Evolutionary conservation across 345 rosid genomes (phyloP), one percentile per base, ranked within the genome.

Genomic region (Pugionium cornutum): DNA sequence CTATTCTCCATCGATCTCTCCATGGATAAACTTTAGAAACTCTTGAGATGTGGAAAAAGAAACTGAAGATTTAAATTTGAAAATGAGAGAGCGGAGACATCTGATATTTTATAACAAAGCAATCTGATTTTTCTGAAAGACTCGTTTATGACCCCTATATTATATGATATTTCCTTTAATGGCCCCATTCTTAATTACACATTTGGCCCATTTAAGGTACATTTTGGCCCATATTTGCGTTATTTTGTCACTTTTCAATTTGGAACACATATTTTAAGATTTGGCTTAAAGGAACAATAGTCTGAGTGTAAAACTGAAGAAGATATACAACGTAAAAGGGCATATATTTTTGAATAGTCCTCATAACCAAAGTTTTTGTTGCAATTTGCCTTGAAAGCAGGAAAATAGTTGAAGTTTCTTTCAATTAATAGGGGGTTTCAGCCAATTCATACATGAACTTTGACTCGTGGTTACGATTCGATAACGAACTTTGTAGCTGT

Each of bases 1-100:
- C 75, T 62, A 25, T 80, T 82, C 67, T 88, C 89, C 66, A 35
- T 66, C 43, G 77, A 73, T 58, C 44, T 73, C 66, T 73, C 76
- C 72, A 73, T 73, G 3, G 76, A 9, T 54, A 5, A 43, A 35
- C 66, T 72, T 6, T 32, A 8, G 37, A 69, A 57, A 39, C 69
- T 39, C 11, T 37, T 30, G 18, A 18, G 18, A 18, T 18, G 18
- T 18, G 41, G 5, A 7, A 6, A 37, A 6, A 37, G 41, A 37
- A 37, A 37, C 41, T 37, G 41, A 37, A 5, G 41, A 37, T 37
- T 37, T 37, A 5, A 48, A 26, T 27, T 60, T 58, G 60, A 45
- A 36, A 3, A 25, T 18, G 57, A 27, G 62, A 66, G 60, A 43
- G 76, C 70, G 76, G 66, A 64, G 34, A 63, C 18, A 18, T 18